Base-by-base conservation (phyloP, 2,329 filamentous ascomycete genomes). In the Arthrobotrys entomopaga region DNA sequence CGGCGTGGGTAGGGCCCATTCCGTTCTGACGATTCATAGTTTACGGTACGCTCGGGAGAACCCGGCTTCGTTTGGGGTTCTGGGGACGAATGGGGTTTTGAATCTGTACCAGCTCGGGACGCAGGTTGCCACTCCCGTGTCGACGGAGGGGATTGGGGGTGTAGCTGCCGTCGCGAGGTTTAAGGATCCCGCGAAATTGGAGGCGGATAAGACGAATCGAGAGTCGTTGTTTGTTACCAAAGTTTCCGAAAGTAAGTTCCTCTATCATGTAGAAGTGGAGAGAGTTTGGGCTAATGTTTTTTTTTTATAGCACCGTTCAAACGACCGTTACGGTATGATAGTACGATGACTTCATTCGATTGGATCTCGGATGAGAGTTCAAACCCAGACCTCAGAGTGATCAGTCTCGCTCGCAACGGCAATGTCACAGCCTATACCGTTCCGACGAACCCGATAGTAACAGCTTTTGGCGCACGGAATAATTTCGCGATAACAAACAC, bases 281-380 rank as follows among this genome's bases (percentile, higher is more conserved):
- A 56, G 19, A 4, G 15, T 38, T 16, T 54, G 7, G 4, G 6
- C 34, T 54, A 13, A 57, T 3, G 16, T 13, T 22, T 53, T 22
- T 10, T 15, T 48, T 10, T 5, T 34, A 58, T 29, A 75, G 71
- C 65, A 5, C 71, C 71, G 13, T 70, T 75, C 26, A 70, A 75
- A 65, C 58, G 65, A 15, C 59, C 70, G n/a, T 10, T 48, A 22
- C 22, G 71, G 20, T 65, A 75, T 40, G 65, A 75, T 20, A 69
- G 74, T 15, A 75, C 72, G 15, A 76, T 79, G 54, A 76, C 74
- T 8, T 77, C 74, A 6, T 79, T 79, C 63, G 78, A 79, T 20
- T 79, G 78, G 78, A 77, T 79, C 52, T 73, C 64, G 2, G 73
- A 77, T 48, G 75, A 66, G 10, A 64, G 42, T 19, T 46, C 65